Conservation (phyloP, 148 eudicot species). For the Amaranthus hypochondriacus region DNA sequence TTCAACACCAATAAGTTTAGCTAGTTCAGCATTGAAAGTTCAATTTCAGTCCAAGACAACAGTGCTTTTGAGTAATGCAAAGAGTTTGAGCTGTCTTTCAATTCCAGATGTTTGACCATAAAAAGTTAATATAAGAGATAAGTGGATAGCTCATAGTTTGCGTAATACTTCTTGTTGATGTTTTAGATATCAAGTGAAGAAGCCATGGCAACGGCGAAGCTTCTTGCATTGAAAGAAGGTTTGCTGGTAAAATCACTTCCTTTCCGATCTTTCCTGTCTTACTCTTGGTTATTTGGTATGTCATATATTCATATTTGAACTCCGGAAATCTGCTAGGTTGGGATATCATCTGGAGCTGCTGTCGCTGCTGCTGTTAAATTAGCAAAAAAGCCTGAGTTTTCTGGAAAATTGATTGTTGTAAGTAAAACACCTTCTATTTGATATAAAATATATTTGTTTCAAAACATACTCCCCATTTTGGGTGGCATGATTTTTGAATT, state of each 20-base stretch:
- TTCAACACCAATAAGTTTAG: no score
- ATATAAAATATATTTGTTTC: no score
- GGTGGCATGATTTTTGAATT: no score
- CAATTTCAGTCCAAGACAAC: no score
- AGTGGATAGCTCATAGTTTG: neutral
- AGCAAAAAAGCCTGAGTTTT: constrained; percentile 61
- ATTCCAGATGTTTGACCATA: no score
- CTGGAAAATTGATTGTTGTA: constrained; percentile 73
- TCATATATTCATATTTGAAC: neutral
- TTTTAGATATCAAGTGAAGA: constrained; percentile 25
- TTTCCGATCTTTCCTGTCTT: neutral
- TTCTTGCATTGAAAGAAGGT: constrained; percentile 45
- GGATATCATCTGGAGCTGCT: constrained; percentile 89
- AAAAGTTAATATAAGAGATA: neutral
- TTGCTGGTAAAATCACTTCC: constrained; percentile 33
- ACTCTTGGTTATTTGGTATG: constrained; percentile 1
- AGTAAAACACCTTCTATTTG: constrained; percentile 17
- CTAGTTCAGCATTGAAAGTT: no score
- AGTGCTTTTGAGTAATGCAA: no score
- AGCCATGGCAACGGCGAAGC: constrained; percentile 32
- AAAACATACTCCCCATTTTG: no score
- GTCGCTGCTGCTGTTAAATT: constrained; percentile 63
- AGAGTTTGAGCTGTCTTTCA: no score
- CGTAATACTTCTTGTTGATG: neutral
- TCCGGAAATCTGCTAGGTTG: constrained; percentile 39